Base-by-base conservation (phyloP, 1,139 yeast species). In the Scheffersomyces stambukii region DNA sequence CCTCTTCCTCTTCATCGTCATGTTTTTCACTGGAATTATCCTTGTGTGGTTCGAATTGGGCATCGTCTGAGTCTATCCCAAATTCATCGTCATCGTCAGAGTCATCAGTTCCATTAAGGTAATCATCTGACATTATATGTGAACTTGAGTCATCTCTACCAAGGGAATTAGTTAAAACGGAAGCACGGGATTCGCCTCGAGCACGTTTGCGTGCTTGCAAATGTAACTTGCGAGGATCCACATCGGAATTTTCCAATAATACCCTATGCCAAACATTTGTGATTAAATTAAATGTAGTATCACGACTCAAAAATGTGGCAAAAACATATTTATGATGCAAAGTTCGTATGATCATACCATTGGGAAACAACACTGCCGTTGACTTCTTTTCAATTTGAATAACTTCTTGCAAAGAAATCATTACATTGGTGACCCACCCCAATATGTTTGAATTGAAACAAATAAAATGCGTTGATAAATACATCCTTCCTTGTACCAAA, bases 281-380 rank as follows among this genome's bases (percentile, higher is more conserved):
- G 24, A 83, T 70, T 25, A 75, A 50, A 28, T 71, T 76, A 50
- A 77, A 81, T 0, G 83, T 70, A 0, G 77, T 39, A 49, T 82
- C 94, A 48, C 94, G 66, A 6, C 78, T 64, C 19, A 81, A 59
- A 38, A 83, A 77, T 0, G 86, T 76, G 0, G 91, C 91, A 64
- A 83, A 82, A 0, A 75, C 68, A 45, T 77, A 79, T 42, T 75
- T 78, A 29, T 80, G 81, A 45, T 81, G 86, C 33, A 81, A 58
- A 0, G 91, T 81, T 35, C 78, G 70, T 19, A 83, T 70, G 20
- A 77, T 74, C 50, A 83, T 76, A 3, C 86, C 88, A 48, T 81
- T 82, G 8, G 88, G 89, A 38, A 82, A 80, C 14, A 82, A 60
- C 3, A 76, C 82, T 0, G 88, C 86, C 0, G 89, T 81, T 4